Base-by-base conservation (phyloP, 1,139 yeast genomes). In the Ogataea hybrid region DNA sequence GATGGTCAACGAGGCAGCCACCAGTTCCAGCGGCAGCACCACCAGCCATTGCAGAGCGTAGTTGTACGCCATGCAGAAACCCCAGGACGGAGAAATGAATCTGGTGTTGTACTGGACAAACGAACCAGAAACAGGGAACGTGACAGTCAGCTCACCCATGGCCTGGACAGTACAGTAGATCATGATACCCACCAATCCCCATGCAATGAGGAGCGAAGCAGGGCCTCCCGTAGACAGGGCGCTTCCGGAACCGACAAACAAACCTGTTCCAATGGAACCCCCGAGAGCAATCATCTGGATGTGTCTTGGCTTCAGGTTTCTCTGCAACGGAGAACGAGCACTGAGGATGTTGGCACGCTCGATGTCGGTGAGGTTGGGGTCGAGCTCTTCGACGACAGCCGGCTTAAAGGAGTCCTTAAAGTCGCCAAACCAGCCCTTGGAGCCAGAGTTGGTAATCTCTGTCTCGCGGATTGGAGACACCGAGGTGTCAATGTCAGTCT, bases 271-370 rank as follows among this genome's bases (percentile, higher is more conserved):
- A 50, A 87, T 84, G 41, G 88, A 75, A 50, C 95, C 95, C 58
- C 95, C 95, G 54, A 87, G 81, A 37, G 95, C 94, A 61, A 87
- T 81, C 87, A 86, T 84, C 58, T 83, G 84, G 54, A 86, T 67
- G 69, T 85, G 79, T 66, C 86, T 71, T 34, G 66, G 70, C 52
- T 81, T 80, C 44, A 85, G 71, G 32, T 76, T 70, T 59, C 87
- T 71, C 38, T 79, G 69, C 48, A 86, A 73, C 2, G 95, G 95
- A 18, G 90, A 71, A 56, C 75, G 74, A 17, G 90, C 84, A 23
- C 89, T 78, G 49, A 73, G 67, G 25, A 78, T 63, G 41, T 86
- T 85, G 37, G 84, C 77, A 58, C 73, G 80, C 64, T 87, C 94
- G 27, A 77, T 77, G 37, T 79, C 87, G 2, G 82, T 64, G 53